Percentiles rank a stretch among this genome's conserved stretches.
These are phyloP conservation scores for Gelatoporia subvermispora DNA, from an alignment of 768 basidiomycete genomes.

Conservation along the genomic window DNA sequence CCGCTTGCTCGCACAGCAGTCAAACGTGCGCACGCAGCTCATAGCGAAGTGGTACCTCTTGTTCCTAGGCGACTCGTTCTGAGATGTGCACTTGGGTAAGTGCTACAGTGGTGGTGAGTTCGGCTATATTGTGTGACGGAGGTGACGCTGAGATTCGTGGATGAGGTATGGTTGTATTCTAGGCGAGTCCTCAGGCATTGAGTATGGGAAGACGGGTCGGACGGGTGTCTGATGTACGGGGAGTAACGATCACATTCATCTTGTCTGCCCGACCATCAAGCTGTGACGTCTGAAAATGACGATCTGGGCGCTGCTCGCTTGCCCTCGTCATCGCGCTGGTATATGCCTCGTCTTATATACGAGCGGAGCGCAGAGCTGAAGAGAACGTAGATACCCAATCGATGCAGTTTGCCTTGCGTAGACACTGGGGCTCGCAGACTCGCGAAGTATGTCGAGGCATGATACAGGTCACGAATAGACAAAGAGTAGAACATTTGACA, in stretches of 20 bases:
- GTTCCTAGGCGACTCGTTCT: neutral
- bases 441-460: slow-evolving; percentile 27
- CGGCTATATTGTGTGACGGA: neutral
- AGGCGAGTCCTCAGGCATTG: no score
- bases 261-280: slow-evolving; percentile 54
- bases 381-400: slow-evolving; percentile 49
- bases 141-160: slow-evolving; percentile 31
- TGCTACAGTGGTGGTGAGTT: slow-evolving; percentile 41
- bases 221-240: no score
- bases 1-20: slow-evolving; percentile 39
- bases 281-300: slow-evolving; percentile 61
- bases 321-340: slow-evolving; percentile 37
- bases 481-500: no score
- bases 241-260: slow-evolving; percentile 47
- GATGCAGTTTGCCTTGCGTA: neutral
- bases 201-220: neutral
- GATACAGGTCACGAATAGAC: slow-evolving; percentile 77
- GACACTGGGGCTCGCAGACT: neutral
- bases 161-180: neutral
- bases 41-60: slow-evolving; percentile 27
- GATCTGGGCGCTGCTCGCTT: slow-evolving; percentile 59
- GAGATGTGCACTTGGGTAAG: slow-evolving; percentile 18
- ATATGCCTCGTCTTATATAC: neutral
- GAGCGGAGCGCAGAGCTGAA: slow-evolving; percentile 19
- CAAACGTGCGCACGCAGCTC: slow-evolving; percentile 44